Conservation (phyloP, 805 yeast genomes). For the Candida dendrica region DNA sequence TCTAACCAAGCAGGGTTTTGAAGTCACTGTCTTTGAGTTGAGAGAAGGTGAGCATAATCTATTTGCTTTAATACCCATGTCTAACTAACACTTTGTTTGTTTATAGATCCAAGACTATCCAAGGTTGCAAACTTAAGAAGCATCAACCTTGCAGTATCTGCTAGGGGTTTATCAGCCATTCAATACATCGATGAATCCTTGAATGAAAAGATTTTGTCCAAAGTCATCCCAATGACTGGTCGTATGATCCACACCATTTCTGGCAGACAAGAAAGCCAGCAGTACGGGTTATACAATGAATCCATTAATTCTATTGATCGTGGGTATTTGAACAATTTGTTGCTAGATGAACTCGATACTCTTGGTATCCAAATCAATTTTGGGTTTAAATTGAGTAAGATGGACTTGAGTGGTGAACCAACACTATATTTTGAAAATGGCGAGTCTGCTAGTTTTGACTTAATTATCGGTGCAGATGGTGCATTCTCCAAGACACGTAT, state of each 20-base stretch:
- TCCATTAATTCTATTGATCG: constrained; percentile 82
- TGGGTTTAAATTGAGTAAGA: constrained; percentile 44
- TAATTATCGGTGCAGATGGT: constrained; percentile 82
- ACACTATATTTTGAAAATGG: constrained; percentile 15
- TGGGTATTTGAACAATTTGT: constrained; percentile 51
- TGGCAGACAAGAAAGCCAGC: constrained; percentile 61
- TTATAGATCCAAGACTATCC: constrained; percentile 46
- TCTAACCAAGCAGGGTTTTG: constrained; percentile 60
- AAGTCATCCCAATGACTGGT: constrained; percentile 80
- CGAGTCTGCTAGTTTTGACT: constrained; percentile 34
- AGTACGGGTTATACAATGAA: constrained; percentile 67
- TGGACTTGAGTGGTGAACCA: constrained; percentile 27
- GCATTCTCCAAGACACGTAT: constrained; percentile 67
- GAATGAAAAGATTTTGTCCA: constrained; percentile 46
- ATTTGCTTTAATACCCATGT: not conserved
- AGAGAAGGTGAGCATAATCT: constrained; percentile 26
- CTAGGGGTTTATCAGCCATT: constrained; percentile 72
- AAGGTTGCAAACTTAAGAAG: constrained; percentile 45
- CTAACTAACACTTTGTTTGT: no score
- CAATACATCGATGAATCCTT: constrained; percentile 51
- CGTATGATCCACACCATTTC: constrained; percentile 75
- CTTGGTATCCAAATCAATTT: constrained; percentile 42
- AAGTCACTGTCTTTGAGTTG: constrained; percentile 66
- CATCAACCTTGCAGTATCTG: constrained; percentile 83
- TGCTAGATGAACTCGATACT: constrained; percentile 59